Percentiles rank a stretch among this genome's conserved stretches.
Evolutionary conservation across 352 stramenopile species (phyloP).

Genomic region (Pseudoperonospora humuli): DNA sequence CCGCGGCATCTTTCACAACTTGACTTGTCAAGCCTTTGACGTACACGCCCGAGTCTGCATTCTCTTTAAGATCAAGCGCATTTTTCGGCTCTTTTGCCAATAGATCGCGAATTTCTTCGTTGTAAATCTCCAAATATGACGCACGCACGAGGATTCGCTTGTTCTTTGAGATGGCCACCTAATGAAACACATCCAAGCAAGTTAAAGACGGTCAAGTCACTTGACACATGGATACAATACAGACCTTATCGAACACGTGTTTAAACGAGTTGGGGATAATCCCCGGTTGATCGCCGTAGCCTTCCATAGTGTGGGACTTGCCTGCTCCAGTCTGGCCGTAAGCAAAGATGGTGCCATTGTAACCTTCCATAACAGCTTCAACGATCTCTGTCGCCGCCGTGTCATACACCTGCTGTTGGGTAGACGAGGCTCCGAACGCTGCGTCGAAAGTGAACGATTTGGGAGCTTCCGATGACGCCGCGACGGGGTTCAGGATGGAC

Average conservation of each 20-base stretch:
- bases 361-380: constrained; percentile 84
- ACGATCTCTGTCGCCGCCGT: constrained; percentile 87
- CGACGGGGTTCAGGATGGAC: constrained; percentile 80
- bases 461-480: constrained; percentile 55
- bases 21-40: constrained; percentile 83
- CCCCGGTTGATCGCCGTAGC: no score
- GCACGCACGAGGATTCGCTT: no score
- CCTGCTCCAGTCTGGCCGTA: constrained; percentile 88
- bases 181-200: no score
- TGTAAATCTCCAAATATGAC: constrained; percentile 96
- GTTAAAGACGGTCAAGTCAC: no score
- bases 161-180: no score
- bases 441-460: constrained; percentile 97
- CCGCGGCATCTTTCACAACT: constrained; percentile 83
- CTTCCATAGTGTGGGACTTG: no score
- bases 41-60: constrained; percentile 85
- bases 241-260: no score
- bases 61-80: constrained; percentile 89
- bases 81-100: constrained; percentile 77
- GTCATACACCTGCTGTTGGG: constrained; percentile 93
- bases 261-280: no score
- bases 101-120: constrained; percentile 96
- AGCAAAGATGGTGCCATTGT: constrained; percentile 90
- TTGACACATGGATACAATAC: no score
- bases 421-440: constrained; percentile 90